Evolutionary conservation across 2,329 filamentous ascomycete genomes (phyloP).

Genomic region (Trichoderma harzianum): DNA sequence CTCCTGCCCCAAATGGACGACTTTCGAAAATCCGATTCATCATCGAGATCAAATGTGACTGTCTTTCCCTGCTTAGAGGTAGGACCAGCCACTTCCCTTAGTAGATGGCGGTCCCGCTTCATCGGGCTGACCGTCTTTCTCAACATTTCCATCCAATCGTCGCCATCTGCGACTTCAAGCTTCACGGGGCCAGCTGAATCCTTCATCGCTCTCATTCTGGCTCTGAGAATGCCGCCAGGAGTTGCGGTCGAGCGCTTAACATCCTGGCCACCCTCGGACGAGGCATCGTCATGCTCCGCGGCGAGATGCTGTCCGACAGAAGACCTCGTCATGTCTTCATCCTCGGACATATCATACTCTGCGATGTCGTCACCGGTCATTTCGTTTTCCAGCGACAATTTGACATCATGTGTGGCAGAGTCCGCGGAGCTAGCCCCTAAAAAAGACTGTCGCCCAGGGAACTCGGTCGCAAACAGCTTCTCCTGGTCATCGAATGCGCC

Average conservation of each 20-base stretch:
- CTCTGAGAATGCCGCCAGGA: conserved; percentile 60
- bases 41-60: conserved; percentile 29
- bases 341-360: conserved; percentile 72
- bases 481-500: conserved; percentile 73
- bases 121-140: conserved; percentile 90
- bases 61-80: conserved; percentile 30
- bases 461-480: conserved; percentile 54
- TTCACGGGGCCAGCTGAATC: conserved; percentile 56
- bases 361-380: conserved; percentile 56
- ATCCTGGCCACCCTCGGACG: conserved; percentile 51
- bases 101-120: conserved; percentile 81
- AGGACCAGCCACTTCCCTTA: conserved; percentile 59
- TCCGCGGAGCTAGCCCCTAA: conserved; percentile 88
- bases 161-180: conserved; percentile 62
- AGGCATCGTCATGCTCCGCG: conserved; percentile 66
- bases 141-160: conserved; percentile 91
- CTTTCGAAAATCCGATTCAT: conserved; percentile 51
- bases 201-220: conserved; percentile 61
- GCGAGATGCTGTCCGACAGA: conserved; percentile 70
- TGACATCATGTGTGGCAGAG: conserved; percentile 62
- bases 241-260: conserved; percentile 45
- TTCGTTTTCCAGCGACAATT: conserved; percentile 57
- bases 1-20: conserved; percentile 37
- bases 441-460: conserved; percentile 70
- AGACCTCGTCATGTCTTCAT: conserved; percentile 74